phyloP scores from a whole-genome alignment of 768 basidiomycete species.

The Boletus rubroflammeus region DNA sequence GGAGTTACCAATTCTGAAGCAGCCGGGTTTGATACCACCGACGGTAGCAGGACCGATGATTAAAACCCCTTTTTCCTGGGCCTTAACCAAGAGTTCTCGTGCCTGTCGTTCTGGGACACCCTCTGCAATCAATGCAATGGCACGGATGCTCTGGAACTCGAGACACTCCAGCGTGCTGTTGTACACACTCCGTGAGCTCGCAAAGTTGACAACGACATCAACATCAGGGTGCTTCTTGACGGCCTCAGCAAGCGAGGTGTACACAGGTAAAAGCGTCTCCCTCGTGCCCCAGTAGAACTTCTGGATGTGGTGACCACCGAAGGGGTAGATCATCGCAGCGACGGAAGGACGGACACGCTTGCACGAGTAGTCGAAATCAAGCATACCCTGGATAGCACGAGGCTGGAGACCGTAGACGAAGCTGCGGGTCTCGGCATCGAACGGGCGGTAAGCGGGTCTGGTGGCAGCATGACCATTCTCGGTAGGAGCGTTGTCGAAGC shows the following conservation, averaged over 20 bases:
- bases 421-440: conserved; percentile 90
- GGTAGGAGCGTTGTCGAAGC: conserved; percentile 55
- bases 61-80: conserved; percentile 79
- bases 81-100: conserved; percentile 89
- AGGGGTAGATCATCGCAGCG: conserved; percentile 99
- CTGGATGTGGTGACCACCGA: conserved; percentile 99
- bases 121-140: conserved; percentile 94
- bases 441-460: conserved; percentile 85
- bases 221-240: conserved; percentile 93
- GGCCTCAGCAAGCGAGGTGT: conserved; percentile 88
- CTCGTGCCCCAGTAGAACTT: conserved; percentile 99
- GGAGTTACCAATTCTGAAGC: conserved; percentile 99
- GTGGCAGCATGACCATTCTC: conserved; percentile 32
- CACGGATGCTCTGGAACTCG: conserved; percentile 38
- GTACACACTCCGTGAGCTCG: conserved; percentile 90
- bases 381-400: conserved; percentile 96
- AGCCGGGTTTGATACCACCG: conserved; percentile 99
- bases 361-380: conserved; percentile 99
- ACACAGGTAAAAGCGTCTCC: conserved; percentile 97
- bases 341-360: conserved; percentile 88
- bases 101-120: conserved; percentile 99
- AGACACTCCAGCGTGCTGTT: conserved; percentile 91
- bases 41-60: conserved; percentile 98
- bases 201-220: conserved; percentile 98
- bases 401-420: conserved; percentile 99